Evolutionary conservation across 495 filamentous ascomycete species (phyloP), one percentile per base, ranked within the genome.

Genomic region (Bacidia gigantensis): DNA sequence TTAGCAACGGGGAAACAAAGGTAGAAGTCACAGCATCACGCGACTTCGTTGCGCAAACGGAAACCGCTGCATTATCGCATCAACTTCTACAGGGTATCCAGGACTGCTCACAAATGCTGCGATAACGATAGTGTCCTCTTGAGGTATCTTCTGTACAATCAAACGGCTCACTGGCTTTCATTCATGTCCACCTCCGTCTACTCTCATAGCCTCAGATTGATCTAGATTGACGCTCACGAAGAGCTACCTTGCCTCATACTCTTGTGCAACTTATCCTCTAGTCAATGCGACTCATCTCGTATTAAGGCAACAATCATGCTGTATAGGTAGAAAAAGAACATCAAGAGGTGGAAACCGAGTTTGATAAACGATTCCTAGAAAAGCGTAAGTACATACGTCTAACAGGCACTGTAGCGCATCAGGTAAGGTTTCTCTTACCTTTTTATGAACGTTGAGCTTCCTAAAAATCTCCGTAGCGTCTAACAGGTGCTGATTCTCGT

Each of bases 311-410:
- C 92, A 54, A 99, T 99, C 93, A 99, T 99, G 72, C 80, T 90
- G 81, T 97, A 99, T 23, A 99, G 81, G 72, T 99, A 99, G 80
- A 96, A 99, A 78, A 99, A 99, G 79, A 99, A 99, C 85, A 99
- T 93, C 71, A 97, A 66, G 38, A 99, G 81, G 68, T 97, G 92
- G 79, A 99, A 97, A 53, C 90, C 93, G 35, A 99, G 86, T 70
- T 99, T 99, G 72, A 93, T 83, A 70, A 99, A 97, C 3, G 89
- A 96, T 81, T 99, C 93, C 90, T 96, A 60, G 47, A 41, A 0
- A 52, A 26, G 45, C 10, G 24, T 52, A 17, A 44, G 39, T 32
- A 42, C 46, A 40, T 2, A 49, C 20, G 7, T 17, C 25, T 26
- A 5, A 11, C 14, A 3, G 18, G 14, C 0, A 2, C 18, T 14